A percentile compares a stretch with the other conserved stretches of the same genome.
These are phyloP conservation scores for Xenoacremonium recifei DNA, from an alignment of 2,329 filamentous ascomycete genomes.

Conservation along the genomic window DNA sequence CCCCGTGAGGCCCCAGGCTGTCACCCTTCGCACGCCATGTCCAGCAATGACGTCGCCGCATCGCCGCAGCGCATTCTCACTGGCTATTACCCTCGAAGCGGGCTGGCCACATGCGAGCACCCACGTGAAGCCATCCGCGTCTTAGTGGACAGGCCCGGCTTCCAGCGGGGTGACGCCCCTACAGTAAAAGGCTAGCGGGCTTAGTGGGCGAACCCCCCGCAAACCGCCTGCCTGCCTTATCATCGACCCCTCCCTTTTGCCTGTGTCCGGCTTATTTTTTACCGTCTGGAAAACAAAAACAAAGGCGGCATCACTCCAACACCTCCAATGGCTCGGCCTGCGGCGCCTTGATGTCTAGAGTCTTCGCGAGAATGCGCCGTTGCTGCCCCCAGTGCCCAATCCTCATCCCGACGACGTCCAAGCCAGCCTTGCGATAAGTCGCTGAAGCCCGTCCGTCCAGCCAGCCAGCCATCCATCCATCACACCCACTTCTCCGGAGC, in stretches of 20 bases:
- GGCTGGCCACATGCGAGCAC: background rate
- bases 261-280: too few species aligned
- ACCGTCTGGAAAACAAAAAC: background rate
- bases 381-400: too few species aligned
- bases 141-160: background rate
- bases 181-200: background rate
- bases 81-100: too few species aligned
- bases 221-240: background rate
- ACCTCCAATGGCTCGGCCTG: background rate
- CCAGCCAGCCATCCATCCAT: too few species aligned
- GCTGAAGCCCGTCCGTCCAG: too few species aligned
- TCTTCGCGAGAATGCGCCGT: too few species aligned
- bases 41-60: slow-evolving; percentile 1
- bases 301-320: background rate
- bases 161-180: background rate
- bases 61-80: background rate
- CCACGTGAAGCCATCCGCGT: background rate
- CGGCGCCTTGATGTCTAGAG: too few species aligned
- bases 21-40: background rate
- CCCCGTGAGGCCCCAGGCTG: background rate
- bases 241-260: too few species aligned
- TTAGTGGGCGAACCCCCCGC: background rate
- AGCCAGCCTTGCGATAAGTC: slow-evolving; percentile 1
- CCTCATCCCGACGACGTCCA: too few species aligned
- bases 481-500: slow-evolving; percentile 3